These are phyloP conservation scores for Triticum turgidum DNA, from an alignment of 176 grass and related monocot species.

Conservation along the genomic window DNA sequence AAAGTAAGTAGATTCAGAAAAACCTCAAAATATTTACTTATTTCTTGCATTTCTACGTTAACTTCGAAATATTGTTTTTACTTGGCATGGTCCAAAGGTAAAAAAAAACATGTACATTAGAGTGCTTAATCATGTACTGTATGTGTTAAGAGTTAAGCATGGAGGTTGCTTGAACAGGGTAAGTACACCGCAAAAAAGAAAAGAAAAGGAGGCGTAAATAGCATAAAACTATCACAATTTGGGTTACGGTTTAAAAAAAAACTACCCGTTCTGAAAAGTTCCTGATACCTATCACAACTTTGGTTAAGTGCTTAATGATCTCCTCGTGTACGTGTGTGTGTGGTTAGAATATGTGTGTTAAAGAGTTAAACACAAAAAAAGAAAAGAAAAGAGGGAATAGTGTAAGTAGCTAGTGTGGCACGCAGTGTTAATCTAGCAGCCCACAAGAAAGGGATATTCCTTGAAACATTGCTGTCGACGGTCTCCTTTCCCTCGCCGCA, in stretches of 20 bases:
- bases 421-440: constrained; percentile 2
- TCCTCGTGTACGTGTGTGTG: too few relatives aligned
- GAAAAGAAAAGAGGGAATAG: too few relatives aligned
- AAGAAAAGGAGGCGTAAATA: too few relatives aligned
- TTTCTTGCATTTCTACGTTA: background rate
- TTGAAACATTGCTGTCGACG: constrained; percentile 1
- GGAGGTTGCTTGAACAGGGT: background rate
- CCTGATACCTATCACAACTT: too few relatives aligned
- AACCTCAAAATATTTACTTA: background rate
- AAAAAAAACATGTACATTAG: background rate
- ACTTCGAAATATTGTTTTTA: background rate
- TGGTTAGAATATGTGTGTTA: background rate
- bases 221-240: too few relatives aligned
- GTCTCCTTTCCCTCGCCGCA: constrained; percentile 30
- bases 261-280: too few relatives aligned
- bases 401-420: background rate
- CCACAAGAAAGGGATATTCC: constrained; percentile 50
- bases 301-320: too few relatives aligned
- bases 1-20: constrained; percentile 48
- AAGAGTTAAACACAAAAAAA: background rate
- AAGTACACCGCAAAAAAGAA: too few relatives aligned
- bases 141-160: background rate
- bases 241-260: too few relatives aligned
- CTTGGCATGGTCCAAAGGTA: too few relatives aligned
- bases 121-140: background rate